phyloP scores from a whole-genome alignment of 1,284 basidiomycete genomes.

The Limonomyces culmigenus region DNA sequence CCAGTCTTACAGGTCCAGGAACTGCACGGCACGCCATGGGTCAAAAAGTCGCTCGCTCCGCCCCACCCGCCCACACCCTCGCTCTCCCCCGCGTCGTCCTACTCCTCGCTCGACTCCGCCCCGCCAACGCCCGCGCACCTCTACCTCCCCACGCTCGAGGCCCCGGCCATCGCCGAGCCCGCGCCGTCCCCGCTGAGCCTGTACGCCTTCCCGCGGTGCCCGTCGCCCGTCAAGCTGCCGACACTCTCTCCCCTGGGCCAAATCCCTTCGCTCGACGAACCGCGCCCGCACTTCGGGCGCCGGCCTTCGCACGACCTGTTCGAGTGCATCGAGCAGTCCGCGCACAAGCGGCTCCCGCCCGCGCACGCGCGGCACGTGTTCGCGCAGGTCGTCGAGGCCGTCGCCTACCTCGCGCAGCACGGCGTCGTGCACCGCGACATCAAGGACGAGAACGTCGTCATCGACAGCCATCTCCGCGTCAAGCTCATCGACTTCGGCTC shows the following conservation, averaged over 20 bases:
- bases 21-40: constrained; percentile 81
- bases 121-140: constrained; percentile 18
- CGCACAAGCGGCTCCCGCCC: too few species aligned
- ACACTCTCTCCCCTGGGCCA: neutral
- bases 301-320: constrained; percentile 82
- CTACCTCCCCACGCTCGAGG: constrained; percentile 18
- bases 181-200: too few species aligned
- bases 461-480: constrained; percentile 64
- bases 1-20: constrained; percentile 64
- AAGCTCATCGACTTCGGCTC: constrained; percentile 92
- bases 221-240: too few species aligned
- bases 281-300: constrained; percentile 43
- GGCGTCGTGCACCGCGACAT: constrained; percentile 76
- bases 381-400: constrained; percentile 74
- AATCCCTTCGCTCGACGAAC: constrained; percentile 1
- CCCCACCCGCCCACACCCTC: constrained; percentile 31
- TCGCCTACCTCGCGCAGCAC: constrained; percentile 60
- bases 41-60: constrained; percentile 11
- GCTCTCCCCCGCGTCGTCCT: constrained; percentile 36
- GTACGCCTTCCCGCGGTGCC: too few species aligned
- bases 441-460: constrained; percentile 87
- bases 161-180: too few species aligned
- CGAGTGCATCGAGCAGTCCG: constrained; percentile 83
- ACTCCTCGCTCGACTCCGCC: constrained; percentile 14
- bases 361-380: constrained; percentile 61